These are phyloP conservation scores for Skeletonema marinoi DNA, from an alignment of 108 stramenopile species.

Conservation along the genomic window DNA sequence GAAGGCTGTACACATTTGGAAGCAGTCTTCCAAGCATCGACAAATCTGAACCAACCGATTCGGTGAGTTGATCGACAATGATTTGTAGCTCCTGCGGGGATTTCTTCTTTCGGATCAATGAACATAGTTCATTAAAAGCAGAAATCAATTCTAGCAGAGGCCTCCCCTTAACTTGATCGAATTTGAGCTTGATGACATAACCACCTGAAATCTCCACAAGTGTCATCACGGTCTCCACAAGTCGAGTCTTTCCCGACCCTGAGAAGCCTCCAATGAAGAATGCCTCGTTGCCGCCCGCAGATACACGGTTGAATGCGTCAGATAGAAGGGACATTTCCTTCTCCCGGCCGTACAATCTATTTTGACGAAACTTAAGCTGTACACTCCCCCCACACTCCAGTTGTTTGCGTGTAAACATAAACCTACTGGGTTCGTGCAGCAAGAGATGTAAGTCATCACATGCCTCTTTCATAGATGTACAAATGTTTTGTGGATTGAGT, in stretches of 20 bases:
- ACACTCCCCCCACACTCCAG: background rate
- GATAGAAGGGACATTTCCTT: conserved; percentile 21
- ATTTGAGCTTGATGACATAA: conserved; percentile 23
- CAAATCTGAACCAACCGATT: conserved; percentile 30
- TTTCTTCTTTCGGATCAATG: conserved; percentile 4
- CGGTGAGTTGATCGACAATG: conserved; percentile 19
- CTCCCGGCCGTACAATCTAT: conserved; percentile 36
- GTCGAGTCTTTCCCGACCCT: conserved; percentile 25
- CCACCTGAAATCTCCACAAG: conserved; percentile 3
- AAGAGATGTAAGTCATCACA: conserved; percentile 34
- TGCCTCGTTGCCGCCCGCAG: conserved; percentile 30
- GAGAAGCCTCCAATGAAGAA: conserved; percentile 39
- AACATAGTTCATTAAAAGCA: conserved; percentile 38
- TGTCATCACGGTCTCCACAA: conserved; percentile 10
- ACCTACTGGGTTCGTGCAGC: conserved; percentile 28
- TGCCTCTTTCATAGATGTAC: conserved; percentile 22
- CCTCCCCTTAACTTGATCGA: conserved; percentile 29
- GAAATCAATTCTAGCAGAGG: conserved; percentile 28
- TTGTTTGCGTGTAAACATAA: conserved; percentile 20
- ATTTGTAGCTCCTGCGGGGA: background rate
- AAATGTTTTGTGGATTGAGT: conserved; percentile 16
- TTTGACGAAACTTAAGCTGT: conserved; percentile 1
- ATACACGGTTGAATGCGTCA: conserved; percentile 38
- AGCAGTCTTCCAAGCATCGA: conserved; percentile 21
- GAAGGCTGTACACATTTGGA: conserved; percentile 26